Evolutionary conservation across 352 stramenopile genomes (phyloP).

Genomic region (Phytophthora meadii): DNA sequence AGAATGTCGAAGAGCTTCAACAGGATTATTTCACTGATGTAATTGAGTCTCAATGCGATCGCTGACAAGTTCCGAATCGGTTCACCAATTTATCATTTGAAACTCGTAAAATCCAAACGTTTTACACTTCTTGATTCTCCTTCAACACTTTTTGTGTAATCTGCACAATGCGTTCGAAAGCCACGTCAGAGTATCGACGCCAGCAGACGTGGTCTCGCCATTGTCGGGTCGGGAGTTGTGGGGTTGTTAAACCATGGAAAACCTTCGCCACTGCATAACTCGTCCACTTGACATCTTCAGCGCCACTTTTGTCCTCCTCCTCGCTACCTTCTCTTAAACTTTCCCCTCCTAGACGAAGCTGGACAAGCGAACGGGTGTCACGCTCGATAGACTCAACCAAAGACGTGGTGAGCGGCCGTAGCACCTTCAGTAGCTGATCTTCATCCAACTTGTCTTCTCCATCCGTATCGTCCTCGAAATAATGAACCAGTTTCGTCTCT

Average conservation of each 20-base stretch:
- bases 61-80: too few relatives aligned
- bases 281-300: slow-evolving; percentile 50
- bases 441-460: slow-evolving; percentile 23
- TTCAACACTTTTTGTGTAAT: slow-evolving; percentile 65
- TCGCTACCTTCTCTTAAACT: slow-evolving; percentile 18
- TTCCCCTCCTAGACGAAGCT: slow-evolving; percentile 26
- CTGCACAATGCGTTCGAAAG: slow-evolving; percentile 77
- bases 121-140: slow-evolving; percentile 23
- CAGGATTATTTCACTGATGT: too few relatives aligned
- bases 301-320: slow-evolving; percentile 24
- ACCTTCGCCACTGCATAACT: slow-evolving; percentile 77
- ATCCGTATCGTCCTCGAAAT: slow-evolving; percentile 67
- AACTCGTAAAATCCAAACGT: too few relatives aligned
- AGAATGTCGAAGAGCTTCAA: too few relatives aligned
- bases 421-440: slow-evolving; percentile 40
- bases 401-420: slow-evolving; percentile 57
- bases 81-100: too few relatives aligned
- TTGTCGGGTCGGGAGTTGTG: slow-evolving; percentile 57
- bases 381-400: slow-evolving; percentile 64
- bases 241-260: slow-evolving; percentile 78
- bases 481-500: slow-evolving; percentile 59
- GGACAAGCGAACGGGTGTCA: slow-evolving; percentile 52
- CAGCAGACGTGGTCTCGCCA: slow-evolving; percentile 77
- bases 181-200: slow-evolving; percentile 68
- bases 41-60: too few relatives aligned